Evolutionary conservation across 2,329 filamentous ascomycete genomes (phyloP), one percentile per base, ranked within the genome.

Genomic region (Neurospora sp.): DNA sequence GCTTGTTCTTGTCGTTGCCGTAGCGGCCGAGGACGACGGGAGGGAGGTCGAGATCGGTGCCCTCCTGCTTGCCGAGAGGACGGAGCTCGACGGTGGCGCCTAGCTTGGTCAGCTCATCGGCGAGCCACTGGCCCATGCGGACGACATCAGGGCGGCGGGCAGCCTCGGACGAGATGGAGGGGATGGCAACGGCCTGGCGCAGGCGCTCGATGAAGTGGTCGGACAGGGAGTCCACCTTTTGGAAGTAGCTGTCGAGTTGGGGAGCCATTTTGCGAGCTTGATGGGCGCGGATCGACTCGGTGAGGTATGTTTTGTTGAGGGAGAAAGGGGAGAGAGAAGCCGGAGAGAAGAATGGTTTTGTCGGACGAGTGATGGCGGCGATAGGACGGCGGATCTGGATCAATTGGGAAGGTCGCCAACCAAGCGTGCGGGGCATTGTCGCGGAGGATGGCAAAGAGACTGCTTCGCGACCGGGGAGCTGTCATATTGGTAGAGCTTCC

Each of bases 81-180:
- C 95, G 90, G 77, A 95, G 88, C 83, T 98, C 90, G 74, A 97
- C 94, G 74, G 91, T 86, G 74, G 94, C 96, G 71, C 96, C 96
- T 36, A 99, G 88, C 23, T 84, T 83, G 81, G 90, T 90, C 75
- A 99, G 89, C 84, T 98, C 92, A 68, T 86, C 84, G 73, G 90
- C 92, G 73, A 99, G 91, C 80, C 91, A 99, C 77, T 97, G 86
- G 76, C 92, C 96, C 96, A 99, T 99, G 84, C 91, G 92, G 78
- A 99, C 89, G 73, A 99, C 96, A 86, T 99, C 94, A 69, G 90
- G 90, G 71, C 96, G 90, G 78, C 92, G 90, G 75, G 91, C 90
- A 78, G 96, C 93, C 73, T 97, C 94, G 66, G 95, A 92, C 40
- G 95, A 98, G 79, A 99, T 87, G 73, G 96, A 99, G 23, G 96